Conservation (phyloP, 805 yeast genomes). For the Monosporozyma yasuniensis region DNA sequence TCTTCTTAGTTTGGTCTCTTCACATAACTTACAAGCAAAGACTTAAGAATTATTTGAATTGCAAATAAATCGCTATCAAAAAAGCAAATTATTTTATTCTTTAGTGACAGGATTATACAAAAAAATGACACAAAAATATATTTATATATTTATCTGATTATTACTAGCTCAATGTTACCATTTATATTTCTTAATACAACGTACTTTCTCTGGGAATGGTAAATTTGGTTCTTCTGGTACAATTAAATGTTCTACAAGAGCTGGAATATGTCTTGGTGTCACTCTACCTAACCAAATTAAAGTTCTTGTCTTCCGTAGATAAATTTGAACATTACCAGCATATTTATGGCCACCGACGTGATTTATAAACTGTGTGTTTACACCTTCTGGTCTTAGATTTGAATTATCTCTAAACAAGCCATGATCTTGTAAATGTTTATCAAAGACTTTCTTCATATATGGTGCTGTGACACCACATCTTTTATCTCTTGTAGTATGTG, state of each 20-base stretch:
- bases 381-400: conserved; percentile 71
- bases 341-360: conserved; percentile 96
- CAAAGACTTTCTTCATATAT: conserved; percentile 71
- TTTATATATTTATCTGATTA: too few species aligned
- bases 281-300: conserved; percentile 86
- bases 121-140: too few species aligned
- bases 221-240: conserved; percentile 62
- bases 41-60: too few species aligned
- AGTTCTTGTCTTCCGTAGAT: conserved; percentile 40
- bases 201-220: conserved; percentile 53
- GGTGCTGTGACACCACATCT: conserved; percentile 94
- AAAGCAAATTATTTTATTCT: too few species aligned
- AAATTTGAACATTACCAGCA: conserved; percentile 81
- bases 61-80: too few species aligned
- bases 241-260: conserved; percentile 67
- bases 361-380: conserved; percentile 57
- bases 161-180: too few species aligned
- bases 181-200: conserved; percentile 39
- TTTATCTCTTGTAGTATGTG: conserved; percentile 86
- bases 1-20: not conserved
- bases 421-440: conserved; percentile 56
- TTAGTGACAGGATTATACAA: too few species aligned
- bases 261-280: conserved; percentile 63
- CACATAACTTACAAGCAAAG: too few species aligned
- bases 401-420: conserved; percentile 69